Base-by-base conservation (phyloP, 805 yeast species). In the Zygosaccharomyces gambellarensis region DNA sequence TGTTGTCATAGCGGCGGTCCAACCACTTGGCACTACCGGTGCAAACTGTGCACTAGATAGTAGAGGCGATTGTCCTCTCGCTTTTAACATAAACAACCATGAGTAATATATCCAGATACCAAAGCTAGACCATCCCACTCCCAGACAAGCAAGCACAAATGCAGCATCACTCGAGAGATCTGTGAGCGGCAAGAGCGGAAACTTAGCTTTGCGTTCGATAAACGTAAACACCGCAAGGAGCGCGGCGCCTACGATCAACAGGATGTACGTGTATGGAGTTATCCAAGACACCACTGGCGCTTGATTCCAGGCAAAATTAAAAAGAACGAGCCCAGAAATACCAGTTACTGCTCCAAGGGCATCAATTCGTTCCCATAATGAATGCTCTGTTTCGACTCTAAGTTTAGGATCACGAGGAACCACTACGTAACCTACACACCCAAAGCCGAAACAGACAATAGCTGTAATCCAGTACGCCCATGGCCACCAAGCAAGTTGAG, bases 261-360 rank as follows among this genome's bases (percentile, higher is more conserved):
- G 63, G 0, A 70, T 74, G 41, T 79, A 77, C 27, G 79, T 75
- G 54, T 82, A 82, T 1, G 80, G 71, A 0, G 60, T 59, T 8
- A 62, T 54, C 87, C 87, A 84, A 17, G 87, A 85, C 2, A 70
- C 80, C 3, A 75, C 73, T 0, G 88, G 85, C 3, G 82, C 88
- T 59, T 84, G 86, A 54, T 80, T 82, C 80, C 85, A 79, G 2
- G 78, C 77, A 53, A 82, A 78, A 53, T 79, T 81, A 61, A 84
- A 68, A 36, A 84, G 63, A 2, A 81, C 69, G 39, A 84, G 67
- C 0, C 84, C 85, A 3, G 65, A 46, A 3, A 82, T 72, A 1
- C 85, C 87, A 4, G 76, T 57, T 0, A 70, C 19, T 0, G 80
- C 70, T 5, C 86, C 86, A 3, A 61, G 44, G 46, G 65, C 64